Evolutionary conservation across 1,284 basidiomycete species (phyloP).

Genomic region (Ceratobasidium sp.): DNA sequence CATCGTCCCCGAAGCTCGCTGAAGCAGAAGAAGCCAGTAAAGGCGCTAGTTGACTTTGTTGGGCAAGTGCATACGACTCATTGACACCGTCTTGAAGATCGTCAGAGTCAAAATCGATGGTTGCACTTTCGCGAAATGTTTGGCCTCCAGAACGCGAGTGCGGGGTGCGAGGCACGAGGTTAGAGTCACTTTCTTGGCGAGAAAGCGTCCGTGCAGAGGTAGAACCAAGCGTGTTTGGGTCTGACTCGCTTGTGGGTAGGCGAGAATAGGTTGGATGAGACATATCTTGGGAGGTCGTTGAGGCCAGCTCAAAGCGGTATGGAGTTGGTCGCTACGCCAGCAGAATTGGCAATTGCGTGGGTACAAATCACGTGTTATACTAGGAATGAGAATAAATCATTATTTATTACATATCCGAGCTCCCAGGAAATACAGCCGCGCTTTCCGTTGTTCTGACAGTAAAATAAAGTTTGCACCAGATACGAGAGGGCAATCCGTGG

Average conservation of each 20-base stretch:
- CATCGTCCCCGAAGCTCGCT: conserved; percentile 38
- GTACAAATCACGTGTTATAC: not conserved
- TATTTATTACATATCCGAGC: conserved; percentile 11
- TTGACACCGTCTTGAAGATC: not conserved
- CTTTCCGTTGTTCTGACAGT: not conserved
- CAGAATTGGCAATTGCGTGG: not conserved
- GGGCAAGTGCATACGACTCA: conserved; percentile 25
- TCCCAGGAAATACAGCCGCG: not conserved
- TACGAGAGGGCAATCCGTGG: not conserved
- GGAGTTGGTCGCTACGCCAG: conserved; percentile 9
- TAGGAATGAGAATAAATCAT: not conserved
- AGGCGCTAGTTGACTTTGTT: conserved; percentile 39
- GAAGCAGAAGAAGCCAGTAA: conserved; percentile 38
- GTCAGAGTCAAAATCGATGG: conserved; percentile 9
- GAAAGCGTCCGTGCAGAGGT: conserved; percentile 12
- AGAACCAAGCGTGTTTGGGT: not conserved
- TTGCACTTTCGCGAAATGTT: conserved; percentile 33
- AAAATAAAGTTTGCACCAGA: not conserved
- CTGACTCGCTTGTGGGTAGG: conserved; percentile 2
- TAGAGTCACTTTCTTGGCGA: conserved; percentile 27
- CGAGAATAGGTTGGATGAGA: conserved; percentile 37
- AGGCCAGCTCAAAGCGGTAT: conserved; percentile 35
- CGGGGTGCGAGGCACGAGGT: conserved; percentile 39
- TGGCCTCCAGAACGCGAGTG: conserved; percentile 37
- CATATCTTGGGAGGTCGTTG: conserved; percentile 29